Percentiles rank a stretch among this genome's conserved stretches.
Evolutionary conservation across 192 early-diverging fungal species (phyloP).

Genomic region (Rhizophagus clarus): DNA sequence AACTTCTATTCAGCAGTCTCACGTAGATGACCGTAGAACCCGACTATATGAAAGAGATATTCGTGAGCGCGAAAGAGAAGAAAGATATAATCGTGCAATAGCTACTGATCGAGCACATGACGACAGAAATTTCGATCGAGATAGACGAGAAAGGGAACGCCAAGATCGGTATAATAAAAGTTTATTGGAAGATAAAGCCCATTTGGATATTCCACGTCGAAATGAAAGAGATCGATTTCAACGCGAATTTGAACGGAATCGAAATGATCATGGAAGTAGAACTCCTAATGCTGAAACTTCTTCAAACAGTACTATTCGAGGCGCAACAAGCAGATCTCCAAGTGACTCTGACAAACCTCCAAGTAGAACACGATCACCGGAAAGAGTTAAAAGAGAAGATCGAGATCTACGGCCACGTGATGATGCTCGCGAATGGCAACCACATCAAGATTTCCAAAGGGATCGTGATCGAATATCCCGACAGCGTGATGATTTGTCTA

Average conservation of each 20-base stretch:
- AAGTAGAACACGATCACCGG: neutral
- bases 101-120: neutral
- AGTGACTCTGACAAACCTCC: neutral
- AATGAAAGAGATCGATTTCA: neutral
- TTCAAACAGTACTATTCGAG: slow-evolving; percentile 1
- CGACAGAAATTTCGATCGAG: neutral
- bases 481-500: slow-evolving; percentile 2
- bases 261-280: neutral
- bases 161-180: slow-evolving; percentile 23
- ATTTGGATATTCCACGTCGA: slow-evolving; percentile 15
- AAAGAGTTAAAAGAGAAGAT: slow-evolving; percentile 7
- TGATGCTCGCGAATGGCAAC: neutral
- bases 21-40: slow-evolving; percentile 13
- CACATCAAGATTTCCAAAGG: neutral
- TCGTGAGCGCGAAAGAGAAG: slow-evolving; percentile 17
- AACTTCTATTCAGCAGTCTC: neutral
- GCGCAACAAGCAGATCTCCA: slow-evolving; percentile 4
- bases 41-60: neutral
- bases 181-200: slow-evolving; percentile 9
- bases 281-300: slow-evolving; percentile 17
- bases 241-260: neutral
- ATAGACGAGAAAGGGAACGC: slow-evolving; percentile 25
- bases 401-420: neutral
- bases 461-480: neutral
- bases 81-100: slow-evolving; percentile 23